Percentiles rank a stretch among this genome's conserved stretches.
These are phyloP conservation scores for Tolypocladium capitatum DNA, from an alignment of 2,329 filamentous ascomycete species.

Conservation along the genomic window DNA sequence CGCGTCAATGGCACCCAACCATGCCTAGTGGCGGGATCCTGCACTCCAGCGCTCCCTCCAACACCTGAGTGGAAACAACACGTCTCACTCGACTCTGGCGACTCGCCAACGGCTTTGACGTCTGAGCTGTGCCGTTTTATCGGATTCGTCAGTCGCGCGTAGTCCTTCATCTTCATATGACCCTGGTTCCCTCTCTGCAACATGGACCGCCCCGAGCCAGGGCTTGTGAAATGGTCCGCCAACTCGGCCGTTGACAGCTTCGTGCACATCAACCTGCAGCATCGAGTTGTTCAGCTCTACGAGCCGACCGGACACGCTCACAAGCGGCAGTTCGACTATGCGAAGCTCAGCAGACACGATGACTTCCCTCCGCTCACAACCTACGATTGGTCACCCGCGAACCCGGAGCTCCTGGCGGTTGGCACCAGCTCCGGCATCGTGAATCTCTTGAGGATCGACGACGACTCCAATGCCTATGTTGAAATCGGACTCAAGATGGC, in stretches of 20 bases:
- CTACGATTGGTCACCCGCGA: constrained; percentile 52
- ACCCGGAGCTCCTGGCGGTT: constrained; percentile 57
- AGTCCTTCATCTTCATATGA: background rate
- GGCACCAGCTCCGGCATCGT: constrained; percentile 65
- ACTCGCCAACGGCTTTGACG: background rate
- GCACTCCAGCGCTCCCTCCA: background rate
- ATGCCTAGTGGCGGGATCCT: background rate
- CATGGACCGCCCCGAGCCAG: constrained; percentile 48
- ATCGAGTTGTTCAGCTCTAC: constrained; percentile 49
- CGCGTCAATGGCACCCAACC: background rate
- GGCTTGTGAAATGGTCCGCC: constrained; percentile 54
- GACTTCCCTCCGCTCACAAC: constrained; percentile 51
- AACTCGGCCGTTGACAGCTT: constrained; percentile 46
- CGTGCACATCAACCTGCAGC: constrained; percentile 51
- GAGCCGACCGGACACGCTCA: constrained; percentile 47
- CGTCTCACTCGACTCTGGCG: background rate
- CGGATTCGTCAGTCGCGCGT: background rate
- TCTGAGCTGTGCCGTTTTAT: background rate
- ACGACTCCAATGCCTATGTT: constrained; percentile 50
- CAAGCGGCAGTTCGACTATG: constrained; percentile 42
- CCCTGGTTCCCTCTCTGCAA: constrained; percentile 5
- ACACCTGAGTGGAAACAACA: no score
- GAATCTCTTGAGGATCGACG: constrained; percentile 59
- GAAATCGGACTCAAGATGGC: constrained; percentile 62
- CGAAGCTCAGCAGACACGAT: constrained; percentile 44